A percentile compares a stretch with the other conserved stretches of the same genome.
Evolutionary conservation across 2,329 filamentous ascomycete species (phyloP).

Genomic region (Alternaria sp.): DNA sequence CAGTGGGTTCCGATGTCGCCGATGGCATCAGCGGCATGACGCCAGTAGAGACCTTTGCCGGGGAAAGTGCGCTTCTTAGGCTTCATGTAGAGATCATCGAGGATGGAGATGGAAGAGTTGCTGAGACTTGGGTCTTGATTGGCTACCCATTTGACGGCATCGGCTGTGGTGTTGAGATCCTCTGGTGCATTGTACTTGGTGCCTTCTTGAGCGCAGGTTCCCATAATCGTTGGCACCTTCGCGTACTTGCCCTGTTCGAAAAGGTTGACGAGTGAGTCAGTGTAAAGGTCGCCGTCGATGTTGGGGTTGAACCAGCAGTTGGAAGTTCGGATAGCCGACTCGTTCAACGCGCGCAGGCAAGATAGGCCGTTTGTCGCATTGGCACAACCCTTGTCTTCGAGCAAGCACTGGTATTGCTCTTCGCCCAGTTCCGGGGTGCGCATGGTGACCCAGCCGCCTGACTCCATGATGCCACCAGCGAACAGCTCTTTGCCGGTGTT

Average conservation of each 20-base stretch:
- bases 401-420: constrained; percentile 60
- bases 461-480: constrained; percentile 61
- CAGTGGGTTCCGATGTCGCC: constrained; percentile 72
- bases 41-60: constrained; percentile 62
- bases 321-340: constrained; percentile 51
- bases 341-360: constrained; percentile 57
- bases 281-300: constrained; percentile 59
- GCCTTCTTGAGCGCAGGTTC: constrained; percentile 67
- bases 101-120: constrained; percentile 55
- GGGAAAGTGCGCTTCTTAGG: constrained; percentile 51
- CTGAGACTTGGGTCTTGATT: constrained; percentile 65
- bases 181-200: constrained; percentile 63
- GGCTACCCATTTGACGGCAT: constrained; percentile 63
- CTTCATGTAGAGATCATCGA: constrained; percentile 65
- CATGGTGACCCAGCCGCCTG: constrained; percentile 59
- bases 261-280: constrained; percentile 56
- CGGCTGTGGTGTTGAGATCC: constrained; percentile 53
- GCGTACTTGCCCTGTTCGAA: constrained; percentile 59
- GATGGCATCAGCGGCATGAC: constrained; percentile 63
- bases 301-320: constrained; percentile 56
- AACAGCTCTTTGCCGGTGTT: constrained; percentile 55
- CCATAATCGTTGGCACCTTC: constrained; percentile 62
- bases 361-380: constrained; percentile 49
- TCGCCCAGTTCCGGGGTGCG: constrained; percentile 57
- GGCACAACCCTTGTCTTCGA: constrained; percentile 56